Evolutionary conservation across 805 yeast genomes (phyloP).

Genomic region (Candida sanyiensis): DNA sequence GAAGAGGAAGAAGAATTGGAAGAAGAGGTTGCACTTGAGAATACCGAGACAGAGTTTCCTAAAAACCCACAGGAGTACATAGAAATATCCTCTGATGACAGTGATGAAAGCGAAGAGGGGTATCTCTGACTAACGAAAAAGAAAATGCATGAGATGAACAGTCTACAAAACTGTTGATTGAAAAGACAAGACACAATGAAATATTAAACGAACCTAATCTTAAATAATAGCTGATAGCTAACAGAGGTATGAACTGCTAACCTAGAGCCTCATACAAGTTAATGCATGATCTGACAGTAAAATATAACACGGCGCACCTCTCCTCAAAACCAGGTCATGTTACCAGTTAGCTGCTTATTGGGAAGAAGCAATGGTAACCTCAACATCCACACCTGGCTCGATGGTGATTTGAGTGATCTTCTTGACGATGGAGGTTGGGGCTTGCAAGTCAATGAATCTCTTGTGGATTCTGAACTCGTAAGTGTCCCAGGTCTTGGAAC

Average conservation of each 20-base stretch:
- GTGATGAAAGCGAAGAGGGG: not conserved
- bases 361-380: constrained; percentile 80
- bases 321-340: not conserved
- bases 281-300: constrained; percentile 6
- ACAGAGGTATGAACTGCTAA: constrained; percentile 30
- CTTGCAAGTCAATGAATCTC: constrained; percentile 97
- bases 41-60: not conserved
- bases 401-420: constrained; percentile 96
- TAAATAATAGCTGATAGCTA: constrained; percentile 24
- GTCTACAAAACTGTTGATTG: not conserved
- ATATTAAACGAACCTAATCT: constrained; percentile 12
- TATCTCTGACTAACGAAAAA: not conserved
- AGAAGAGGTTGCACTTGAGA: not conserved
- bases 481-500: constrained; percentile 99
- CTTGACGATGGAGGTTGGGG: constrained; percentile 90
- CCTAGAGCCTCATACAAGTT: constrained; percentile 24
- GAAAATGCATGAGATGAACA: not conserved
- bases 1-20: not conserved
- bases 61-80: not conserved
- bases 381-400: constrained; percentile 99
- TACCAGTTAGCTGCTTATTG: constrained; percentile 27
- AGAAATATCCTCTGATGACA: not conserved
- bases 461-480: constrained; percentile 99
- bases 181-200: constrained; percentile 2
- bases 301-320: constrained; percentile 5